Evolutionary conservation across 805 yeast species (phyloP).

Genomic region (Schizosaccharomyces cryophilus): DNA sequence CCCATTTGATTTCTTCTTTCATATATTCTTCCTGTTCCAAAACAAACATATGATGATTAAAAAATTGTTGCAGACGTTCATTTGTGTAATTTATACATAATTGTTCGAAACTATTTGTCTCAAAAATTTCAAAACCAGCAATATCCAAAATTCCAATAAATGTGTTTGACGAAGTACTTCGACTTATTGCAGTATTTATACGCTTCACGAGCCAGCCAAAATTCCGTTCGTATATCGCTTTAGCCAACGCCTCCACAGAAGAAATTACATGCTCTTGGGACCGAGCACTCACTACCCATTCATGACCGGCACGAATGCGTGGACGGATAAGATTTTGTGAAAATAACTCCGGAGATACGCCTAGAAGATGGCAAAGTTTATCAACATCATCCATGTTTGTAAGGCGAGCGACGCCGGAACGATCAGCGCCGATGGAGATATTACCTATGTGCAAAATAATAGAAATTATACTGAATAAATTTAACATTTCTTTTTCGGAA

Average conservation of each 20-base stretch:
- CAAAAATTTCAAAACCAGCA: slow-evolving; percentile 92
- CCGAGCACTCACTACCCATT: slow-evolving; percentile 55
- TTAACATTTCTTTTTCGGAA: slow-evolving; percentile 24
- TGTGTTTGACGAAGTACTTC: slow-evolving; percentile 17
- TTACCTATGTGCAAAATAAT: slow-evolving; percentile 70
- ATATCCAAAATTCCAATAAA: slow-evolving; percentile 83
- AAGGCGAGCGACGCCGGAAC: slow-evolving; percentile 44
- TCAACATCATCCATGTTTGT: slow-evolving; percentile 28
- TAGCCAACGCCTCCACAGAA: slow-evolving; percentile 68
- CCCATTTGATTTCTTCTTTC: slow-evolving; percentile 83
- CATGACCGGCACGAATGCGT: slow-evolving; percentile 75
- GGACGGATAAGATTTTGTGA: slow-evolving; percentile 45
- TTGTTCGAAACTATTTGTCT: slow-evolving; percentile 87
- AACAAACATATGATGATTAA: slow-evolving; percentile 84
- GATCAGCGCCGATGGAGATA: slow-evolving; percentile 39
- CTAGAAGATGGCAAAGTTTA: slow-evolving; percentile 35
- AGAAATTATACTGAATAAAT: slow-evolving; percentile 44
- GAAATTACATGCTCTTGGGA: slow-evolving; percentile 57
- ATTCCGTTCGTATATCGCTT: slow-evolving; percentile 59
- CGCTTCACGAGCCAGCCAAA: slow-evolving; percentile 54
- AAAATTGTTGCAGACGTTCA: slow-evolving; percentile 87
- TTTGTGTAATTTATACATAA: slow-evolving; percentile 90
- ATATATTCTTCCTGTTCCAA: slow-evolving; percentile 95
- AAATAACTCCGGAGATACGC: slow-evolving; percentile 31
- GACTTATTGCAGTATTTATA: slow-evolving; percentile 45